Conservation (phyloP, 345 rosid genomes). For the Gossypium arboreum region DNA sequence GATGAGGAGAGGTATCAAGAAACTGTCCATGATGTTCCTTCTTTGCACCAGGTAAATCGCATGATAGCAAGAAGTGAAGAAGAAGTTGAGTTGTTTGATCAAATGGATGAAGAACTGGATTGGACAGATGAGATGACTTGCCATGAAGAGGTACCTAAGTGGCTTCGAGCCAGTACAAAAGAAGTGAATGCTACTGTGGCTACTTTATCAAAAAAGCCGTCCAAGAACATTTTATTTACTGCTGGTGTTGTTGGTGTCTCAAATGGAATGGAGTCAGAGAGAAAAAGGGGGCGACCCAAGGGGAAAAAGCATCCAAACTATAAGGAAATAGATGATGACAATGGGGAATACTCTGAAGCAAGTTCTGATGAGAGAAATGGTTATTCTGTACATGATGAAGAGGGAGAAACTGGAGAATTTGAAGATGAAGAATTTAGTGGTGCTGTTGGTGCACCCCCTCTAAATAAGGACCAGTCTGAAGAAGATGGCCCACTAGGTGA, state of each 20-base stretch:
- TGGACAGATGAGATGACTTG: constrained; percentile 94
- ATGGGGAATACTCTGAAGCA: constrained; percentile 80
- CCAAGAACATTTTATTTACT: constrained; percentile 55
- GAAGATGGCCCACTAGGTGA: constrained; percentile 62
- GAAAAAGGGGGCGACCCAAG: constrained; percentile 88
- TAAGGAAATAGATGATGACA: constrained; percentile 92
- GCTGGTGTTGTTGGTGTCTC: constrained; percentile 46
- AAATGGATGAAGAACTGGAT: constrained; percentile 97
- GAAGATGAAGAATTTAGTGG: constrained; percentile 83
- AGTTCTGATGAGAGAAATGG: constrained; percentile 82
- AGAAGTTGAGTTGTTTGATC: constrained; percentile 96
- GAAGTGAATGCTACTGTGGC: constrained; percentile 75
- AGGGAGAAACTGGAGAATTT: constrained; percentile 72
- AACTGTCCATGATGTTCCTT: constrained; percentile 97
- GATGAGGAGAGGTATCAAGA: constrained; percentile 99
- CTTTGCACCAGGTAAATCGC: constrained; percentile 85
- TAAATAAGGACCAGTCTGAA: constrained; percentile 68
- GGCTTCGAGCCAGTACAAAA: constrained; percentile 85
- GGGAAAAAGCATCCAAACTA: constrained; percentile 77
- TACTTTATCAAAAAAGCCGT: constrained; percentile 84
- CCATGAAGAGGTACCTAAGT: constrained; percentile 92
- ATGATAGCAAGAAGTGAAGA: constrained; percentile 98
- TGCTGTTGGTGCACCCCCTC: constrained; percentile 49
- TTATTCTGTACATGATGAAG: constrained; percentile 81
- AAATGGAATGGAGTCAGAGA: constrained; percentile 59